These are phyloP conservation scores for Lipomyces sp. DNA, from an alignment of 805 yeast genomes.

Conservation along the genomic window DNA sequence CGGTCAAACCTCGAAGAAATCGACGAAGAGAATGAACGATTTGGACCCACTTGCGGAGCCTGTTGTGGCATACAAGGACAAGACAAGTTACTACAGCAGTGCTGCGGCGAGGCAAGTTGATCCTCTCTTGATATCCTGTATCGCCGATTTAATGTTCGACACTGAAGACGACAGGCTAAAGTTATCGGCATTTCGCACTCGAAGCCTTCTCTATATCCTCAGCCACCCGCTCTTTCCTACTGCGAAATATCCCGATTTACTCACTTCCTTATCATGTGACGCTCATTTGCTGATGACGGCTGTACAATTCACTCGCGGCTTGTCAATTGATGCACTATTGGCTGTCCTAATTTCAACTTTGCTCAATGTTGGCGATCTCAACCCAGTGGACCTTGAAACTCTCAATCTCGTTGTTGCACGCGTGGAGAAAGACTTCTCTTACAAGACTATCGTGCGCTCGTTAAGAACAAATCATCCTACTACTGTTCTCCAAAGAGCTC, in stretches of 20 bases:
- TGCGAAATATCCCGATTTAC: slow-evolving; percentile 58
- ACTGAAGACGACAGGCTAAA: slow-evolving; percentile 36
- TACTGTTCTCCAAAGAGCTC: slow-evolving; percentile 12
- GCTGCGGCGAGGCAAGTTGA: slow-evolving; percentile 37
- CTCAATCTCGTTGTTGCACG: slow-evolving; percentile 6
- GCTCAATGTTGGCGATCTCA: background rate
- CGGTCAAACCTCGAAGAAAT: background rate
- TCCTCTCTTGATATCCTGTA: slow-evolving; percentile 34
- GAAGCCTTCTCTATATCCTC: slow-evolving; percentile 69
- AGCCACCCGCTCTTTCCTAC: slow-evolving; percentile 88
- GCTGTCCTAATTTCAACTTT: slow-evolving; percentile 4
- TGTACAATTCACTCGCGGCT: slow-evolving; percentile 9
- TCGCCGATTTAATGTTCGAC: slow-evolving; percentile 43
- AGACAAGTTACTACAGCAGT: slow-evolving; percentile 10
- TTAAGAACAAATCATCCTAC: slow-evolving; percentile 8
- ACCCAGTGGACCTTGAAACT: background rate
- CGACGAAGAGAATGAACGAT: background rate
- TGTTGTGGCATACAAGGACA: background rate
- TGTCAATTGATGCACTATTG: slow-evolving; percentile 12
- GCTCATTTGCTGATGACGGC: slow-evolving; percentile 7
- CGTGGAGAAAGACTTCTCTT: slow-evolving; percentile 21
- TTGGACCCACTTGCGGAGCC: background rate
- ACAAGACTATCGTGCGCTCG: slow-evolving; percentile 16
- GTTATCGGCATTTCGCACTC: slow-evolving; percentile 48
- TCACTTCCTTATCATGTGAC: slow-evolving; percentile 53